phyloP scores from a whole-genome alignment of 2,329 filamentous ascomycete species.

The Blumeria hordei region DNA sequence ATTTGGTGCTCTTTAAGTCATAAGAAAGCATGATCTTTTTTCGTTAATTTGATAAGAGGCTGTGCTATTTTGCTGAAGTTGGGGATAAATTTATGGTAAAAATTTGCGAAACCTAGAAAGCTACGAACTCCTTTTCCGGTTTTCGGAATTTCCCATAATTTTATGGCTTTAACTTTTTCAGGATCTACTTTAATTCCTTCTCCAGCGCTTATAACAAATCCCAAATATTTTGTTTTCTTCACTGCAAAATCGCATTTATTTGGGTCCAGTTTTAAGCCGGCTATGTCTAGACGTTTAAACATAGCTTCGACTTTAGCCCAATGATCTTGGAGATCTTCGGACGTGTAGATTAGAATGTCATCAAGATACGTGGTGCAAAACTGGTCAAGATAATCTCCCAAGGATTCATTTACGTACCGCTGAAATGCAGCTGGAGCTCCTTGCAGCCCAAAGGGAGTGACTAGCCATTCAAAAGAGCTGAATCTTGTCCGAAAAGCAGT shows the following conservation, averaged over 20 bases:
- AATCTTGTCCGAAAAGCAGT: conserved; percentile 1
- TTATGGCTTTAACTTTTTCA: not conserved
- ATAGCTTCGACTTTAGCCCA: not conserved
- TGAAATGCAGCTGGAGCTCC: not conserved
- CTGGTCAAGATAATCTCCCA: not conserved
- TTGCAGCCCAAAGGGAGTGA: not conserved
- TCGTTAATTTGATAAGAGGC: not conserved
- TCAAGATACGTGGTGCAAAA: conserved; percentile 1
- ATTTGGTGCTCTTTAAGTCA: not conserved
- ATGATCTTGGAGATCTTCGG: not conserved
- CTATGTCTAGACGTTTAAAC: not conserved
- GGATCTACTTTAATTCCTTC: not conserved
- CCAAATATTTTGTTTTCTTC: not conserved
- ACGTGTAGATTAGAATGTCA: not conserved
- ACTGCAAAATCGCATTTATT: not conserved
- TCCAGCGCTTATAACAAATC: not conserved
- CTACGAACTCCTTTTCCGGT: not conserved
- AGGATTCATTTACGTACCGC: not conserved
- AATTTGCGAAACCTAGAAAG: not conserved
- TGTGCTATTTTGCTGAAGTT: not conserved
- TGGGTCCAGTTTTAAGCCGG: not conserved
- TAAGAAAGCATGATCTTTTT: not conserved
- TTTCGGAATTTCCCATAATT: not conserved
- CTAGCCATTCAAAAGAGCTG: not conserved
- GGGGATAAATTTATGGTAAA: not conserved